These are phyloP conservation scores for Dactylellina leptospora DNA, from an alignment of 2,329 filamentous ascomycete species.

Conservation along the genomic window DNA sequence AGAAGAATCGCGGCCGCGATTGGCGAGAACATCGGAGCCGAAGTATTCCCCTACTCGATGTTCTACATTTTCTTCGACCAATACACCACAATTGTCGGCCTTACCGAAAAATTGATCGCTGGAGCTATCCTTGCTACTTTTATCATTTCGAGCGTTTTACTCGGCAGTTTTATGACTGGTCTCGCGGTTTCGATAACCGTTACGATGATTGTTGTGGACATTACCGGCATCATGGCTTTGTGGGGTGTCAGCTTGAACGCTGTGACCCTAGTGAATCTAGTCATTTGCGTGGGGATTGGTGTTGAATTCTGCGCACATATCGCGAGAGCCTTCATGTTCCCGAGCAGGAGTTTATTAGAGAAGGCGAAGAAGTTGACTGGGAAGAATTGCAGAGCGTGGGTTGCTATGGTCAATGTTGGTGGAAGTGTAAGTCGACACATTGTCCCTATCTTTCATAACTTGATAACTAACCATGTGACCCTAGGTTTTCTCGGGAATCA, in stretches of 20 bases:
- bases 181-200: conserved; percentile 85
- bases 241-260: conserved; percentile 91
- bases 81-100: conserved; percentile 81
- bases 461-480: neutral
- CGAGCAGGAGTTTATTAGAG: conserved; percentile 81
- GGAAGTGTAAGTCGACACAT: conserved; percentile 69
- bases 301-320: conserved; percentile 99
- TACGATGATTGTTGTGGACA: conserved; percentile 90
- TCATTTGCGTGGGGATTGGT: conserved; percentile 95
- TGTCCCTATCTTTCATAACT: neutral
- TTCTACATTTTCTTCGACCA: conserved; percentile 99
- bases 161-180: conserved; percentile 84
- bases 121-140: conserved; percentile 88
- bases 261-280: conserved; percentile 91
- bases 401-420: conserved; percentile 91
- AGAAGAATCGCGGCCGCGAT: conserved; percentile 85
- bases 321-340: conserved; percentile 94
- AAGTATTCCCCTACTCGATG: conserved; percentile 95
- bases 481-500: conserved; percentile 86
- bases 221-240: conserved; percentile 92
- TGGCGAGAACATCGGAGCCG: conserved; percentile 73
- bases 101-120: conserved; percentile 81
- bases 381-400: conserved; percentile 86
- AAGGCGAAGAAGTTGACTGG: conserved; percentile 80
- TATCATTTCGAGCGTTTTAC: conserved; percentile 76